Evolutionary conservation across 352 stramenopile genomes (phyloP).

Genomic region (Phytopythium cucurbitacearum): DNA sequence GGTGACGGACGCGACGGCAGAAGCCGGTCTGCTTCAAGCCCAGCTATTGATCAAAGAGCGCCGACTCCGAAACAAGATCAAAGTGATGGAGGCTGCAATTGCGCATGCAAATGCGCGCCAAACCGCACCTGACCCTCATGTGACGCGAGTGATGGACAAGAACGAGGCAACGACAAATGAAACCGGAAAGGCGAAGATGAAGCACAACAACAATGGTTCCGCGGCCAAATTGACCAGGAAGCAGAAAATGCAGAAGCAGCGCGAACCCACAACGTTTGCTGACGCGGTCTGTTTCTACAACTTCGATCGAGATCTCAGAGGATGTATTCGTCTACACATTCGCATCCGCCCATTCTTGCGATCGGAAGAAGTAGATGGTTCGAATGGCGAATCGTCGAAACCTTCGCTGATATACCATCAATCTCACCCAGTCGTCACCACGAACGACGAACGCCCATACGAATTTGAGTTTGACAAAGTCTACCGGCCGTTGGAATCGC

Average conservation of each 20-base stretch:
- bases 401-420: conserved; percentile 56
- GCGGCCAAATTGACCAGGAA: conserved; percentile 55
- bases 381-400: conserved; percentile 31
- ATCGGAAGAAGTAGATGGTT: conserved; percentile 66
- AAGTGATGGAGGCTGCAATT: too few relatives aligned
- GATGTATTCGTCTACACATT: conserved; percentile 98
- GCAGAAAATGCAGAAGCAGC: too few relatives aligned
- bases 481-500: conserved; percentile 92
- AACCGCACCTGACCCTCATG: too few relatives aligned
- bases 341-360: conserved; percentile 89
- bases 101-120: too few relatives aligned
- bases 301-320: conserved; percentile 97
- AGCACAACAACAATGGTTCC: conserved; percentile 56
- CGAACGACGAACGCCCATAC: conserved; percentile 59
- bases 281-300: conserved; percentile 89
- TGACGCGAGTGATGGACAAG: conserved; percentile 9
- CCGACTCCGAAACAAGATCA: too few relatives aligned
- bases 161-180: conserved; percentile 50
- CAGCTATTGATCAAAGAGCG: too few relatives aligned
- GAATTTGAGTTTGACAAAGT: conserved; percentile 99
- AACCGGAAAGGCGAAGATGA: conserved; percentile 53
- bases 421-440: conserved; percentile 63
- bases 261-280: too few relatives aligned
- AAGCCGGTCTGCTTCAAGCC: conserved; percentile 58
- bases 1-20: conserved; percentile 55